These are phyloP conservation scores for Apiospora kogelbergensis DNA, from an alignment of 2,329 filamentous ascomycete genomes.

Conservation along the genomic window DNA sequence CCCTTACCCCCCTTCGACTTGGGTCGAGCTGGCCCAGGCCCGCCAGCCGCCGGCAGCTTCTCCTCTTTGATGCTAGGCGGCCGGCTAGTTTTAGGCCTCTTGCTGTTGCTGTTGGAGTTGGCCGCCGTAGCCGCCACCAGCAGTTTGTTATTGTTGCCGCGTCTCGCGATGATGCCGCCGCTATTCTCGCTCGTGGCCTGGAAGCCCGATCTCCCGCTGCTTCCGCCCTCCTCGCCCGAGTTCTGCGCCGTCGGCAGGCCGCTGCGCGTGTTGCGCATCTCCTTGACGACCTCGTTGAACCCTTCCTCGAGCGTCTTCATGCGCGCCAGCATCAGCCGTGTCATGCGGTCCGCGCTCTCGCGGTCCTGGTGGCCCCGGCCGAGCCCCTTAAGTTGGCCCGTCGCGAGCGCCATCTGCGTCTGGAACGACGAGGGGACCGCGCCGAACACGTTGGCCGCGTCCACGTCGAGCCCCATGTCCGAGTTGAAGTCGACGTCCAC, in stretches of 20 bases:
- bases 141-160: not conserved
- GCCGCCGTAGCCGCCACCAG: not conserved
- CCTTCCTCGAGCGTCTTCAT: constrained; percentile 95
- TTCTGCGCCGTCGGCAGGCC: constrained; percentile 50
- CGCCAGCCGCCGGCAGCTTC: constrained; percentile 24
- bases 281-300: constrained; percentile 81
- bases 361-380: constrained; percentile 33
- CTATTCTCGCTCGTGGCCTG: not conserved
- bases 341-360: constrained; percentile 66
- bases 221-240: constrained; percentile 43
- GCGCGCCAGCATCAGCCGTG: constrained; percentile 77
- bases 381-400: constrained; percentile 55
- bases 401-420: constrained; percentile 75
- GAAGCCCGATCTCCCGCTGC: not conserved
- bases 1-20: constrained; percentile 45
- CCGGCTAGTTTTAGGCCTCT: constrained; percentile 28
- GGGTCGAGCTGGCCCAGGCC: constrained; percentile 19
- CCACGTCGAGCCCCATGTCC: constrained; percentile 62
- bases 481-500: constrained; percentile 74
- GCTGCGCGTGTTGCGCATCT: constrained; percentile 66
- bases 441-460: constrained; percentile 60
- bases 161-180: not conserved
- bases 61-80: constrained; percentile 42
- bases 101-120: not conserved
- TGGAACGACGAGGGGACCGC: constrained; percentile 74